These are phyloP conservation scores for Ascochyta lentis DNA, from an alignment of 2,329 filamentous ascomycete species.

Conservation along the genomic window DNA sequence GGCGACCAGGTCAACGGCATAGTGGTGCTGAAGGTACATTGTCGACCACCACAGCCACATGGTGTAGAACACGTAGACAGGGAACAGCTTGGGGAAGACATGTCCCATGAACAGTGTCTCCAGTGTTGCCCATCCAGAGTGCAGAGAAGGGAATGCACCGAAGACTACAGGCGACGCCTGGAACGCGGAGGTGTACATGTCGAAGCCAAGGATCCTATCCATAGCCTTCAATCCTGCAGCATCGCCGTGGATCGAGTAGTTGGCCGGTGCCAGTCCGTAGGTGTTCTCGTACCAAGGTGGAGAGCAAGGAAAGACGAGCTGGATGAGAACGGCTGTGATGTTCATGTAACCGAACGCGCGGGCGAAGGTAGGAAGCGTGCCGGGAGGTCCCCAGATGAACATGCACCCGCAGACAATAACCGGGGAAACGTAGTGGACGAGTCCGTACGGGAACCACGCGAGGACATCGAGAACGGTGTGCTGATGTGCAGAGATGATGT, in stretches of 20 bases:
- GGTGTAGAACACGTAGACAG: conserved; percentile 81
- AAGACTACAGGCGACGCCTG: conserved; percentile 90
- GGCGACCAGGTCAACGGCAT: conserved; percentile 89
- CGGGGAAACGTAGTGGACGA: conserved; percentile 88
- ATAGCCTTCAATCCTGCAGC: conserved; percentile 89
- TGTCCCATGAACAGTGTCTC: conserved; percentile 93
- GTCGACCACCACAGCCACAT: conserved; percentile 98
- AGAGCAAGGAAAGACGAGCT: conserved; percentile 90
- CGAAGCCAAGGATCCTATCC: conserved; percentile 86
- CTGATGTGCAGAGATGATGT: conserved; percentile 91
- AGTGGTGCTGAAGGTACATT: conserved; percentile 98
- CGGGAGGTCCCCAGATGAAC: conserved; percentile 88
- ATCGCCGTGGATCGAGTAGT: conserved; percentile 88
- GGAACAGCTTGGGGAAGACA: conserved; percentile 82
- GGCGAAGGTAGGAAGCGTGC: conserved; percentile 83
- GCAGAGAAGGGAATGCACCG: conserved; percentile 91
- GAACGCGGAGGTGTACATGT: conserved; percentile 93
- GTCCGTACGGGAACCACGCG: conserved; percentile 91
- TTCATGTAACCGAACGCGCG: conserved; percentile 93
- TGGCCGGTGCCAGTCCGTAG: conserved; percentile 87
- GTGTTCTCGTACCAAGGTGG: conserved; percentile 97
- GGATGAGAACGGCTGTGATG: conserved; percentile 83
- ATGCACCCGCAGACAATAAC: conserved; percentile 78
- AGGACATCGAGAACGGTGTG: conserved; percentile 82
- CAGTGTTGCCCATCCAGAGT: conserved; percentile 86